Conservation (phyloP, 2,329 filamentous ascomycete genomes). For the Penicillium sp. region DNA sequence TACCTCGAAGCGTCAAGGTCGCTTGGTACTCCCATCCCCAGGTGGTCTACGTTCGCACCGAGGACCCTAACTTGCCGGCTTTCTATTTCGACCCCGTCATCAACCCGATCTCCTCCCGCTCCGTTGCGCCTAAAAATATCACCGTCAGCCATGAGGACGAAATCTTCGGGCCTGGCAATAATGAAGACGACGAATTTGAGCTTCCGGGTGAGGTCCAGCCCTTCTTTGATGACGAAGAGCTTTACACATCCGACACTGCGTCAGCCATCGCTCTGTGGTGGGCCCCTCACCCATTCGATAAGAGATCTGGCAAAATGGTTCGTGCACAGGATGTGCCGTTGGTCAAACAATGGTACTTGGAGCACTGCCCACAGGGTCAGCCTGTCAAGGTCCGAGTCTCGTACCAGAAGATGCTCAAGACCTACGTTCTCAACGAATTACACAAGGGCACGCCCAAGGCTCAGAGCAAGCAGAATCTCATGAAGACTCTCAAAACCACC, state of each 20-base stretch:
- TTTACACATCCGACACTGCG: slow-evolving; percentile 85
- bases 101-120: slow-evolving; percentile 94
- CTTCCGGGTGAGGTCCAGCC: slow-evolving; percentile 78
- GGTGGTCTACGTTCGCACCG: slow-evolving; percentile 82
- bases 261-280: slow-evolving; percentile 95
- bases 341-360: slow-evolving; percentile 97
- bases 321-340: slow-evolving; percentile 94
- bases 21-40: slow-evolving; percentile 94
- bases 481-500: slow-evolving; percentile 87
- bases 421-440: slow-evolving; percentile 91
- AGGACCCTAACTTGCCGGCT: slow-evolving; percentile 84
- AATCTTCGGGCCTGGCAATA: slow-evolving; percentile 78
- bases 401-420: slow-evolving; percentile 96
- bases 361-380: slow-evolving; percentile 86
- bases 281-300: slow-evolving; percentile 95
- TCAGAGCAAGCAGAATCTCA: slow-evolving; percentile 87
- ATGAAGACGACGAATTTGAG: slow-evolving; percentile 82
- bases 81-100: slow-evolving; percentile 99
- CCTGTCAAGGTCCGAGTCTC: slow-evolving; percentile 97
- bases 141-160: slow-evolving; percentile 89
- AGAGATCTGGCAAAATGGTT: slow-evolving; percentile 92
- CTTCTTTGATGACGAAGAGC: slow-evolving; percentile 83
- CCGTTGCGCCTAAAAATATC: slow-evolving; percentile 92
- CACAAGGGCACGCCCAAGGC: slow-evolving; percentile 96
- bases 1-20: slow-evolving; percentile 89